Conservation (phyloP, 192 early-diverging fungal species). For the Oehlia diaphana region DNA sequence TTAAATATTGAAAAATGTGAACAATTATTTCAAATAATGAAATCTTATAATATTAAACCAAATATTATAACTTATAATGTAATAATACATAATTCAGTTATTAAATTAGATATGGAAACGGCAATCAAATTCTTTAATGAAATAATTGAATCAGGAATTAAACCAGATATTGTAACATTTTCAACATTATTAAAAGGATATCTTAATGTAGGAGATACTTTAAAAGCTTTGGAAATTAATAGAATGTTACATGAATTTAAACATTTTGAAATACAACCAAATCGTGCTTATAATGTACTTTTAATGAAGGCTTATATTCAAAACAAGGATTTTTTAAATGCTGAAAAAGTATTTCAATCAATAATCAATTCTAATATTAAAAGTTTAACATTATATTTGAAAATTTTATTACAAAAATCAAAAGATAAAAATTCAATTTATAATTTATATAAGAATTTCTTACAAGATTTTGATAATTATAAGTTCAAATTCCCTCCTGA, state of each 20-base stretch:
- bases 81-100: constrained; percentile 38
- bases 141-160: constrained; percentile 31
- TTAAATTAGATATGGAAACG: constrained; percentile 38
- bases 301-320: not conserved
- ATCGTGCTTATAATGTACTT: not conserved
- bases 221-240: not conserved
- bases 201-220: not conserved
- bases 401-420: not conserved
- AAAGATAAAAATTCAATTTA: not conserved
- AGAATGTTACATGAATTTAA: not conserved
- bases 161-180: constrained; percentile 44
- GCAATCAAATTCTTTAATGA: constrained; percentile 36
- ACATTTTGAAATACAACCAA: not conserved
- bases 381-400: not conserved
- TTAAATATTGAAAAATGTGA: constrained; percentile 34
- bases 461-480: constrained; percentile 2
- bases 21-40: constrained; percentile 39
- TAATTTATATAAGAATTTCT: not conserved
- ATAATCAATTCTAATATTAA: not conserved
- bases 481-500: not conserved
- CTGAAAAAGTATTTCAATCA: not conserved
- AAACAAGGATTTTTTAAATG: not conserved
- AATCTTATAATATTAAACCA: constrained; percentile 32
- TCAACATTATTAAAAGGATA: constrained; percentile 39
- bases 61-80: constrained; percentile 43